A percentile compares a stretch with the other conserved stretches of the same genome.
Evolutionary conservation across 139 green algal species (phyloP).

Genomic region (Zygnema circumcarinatum): DNA sequence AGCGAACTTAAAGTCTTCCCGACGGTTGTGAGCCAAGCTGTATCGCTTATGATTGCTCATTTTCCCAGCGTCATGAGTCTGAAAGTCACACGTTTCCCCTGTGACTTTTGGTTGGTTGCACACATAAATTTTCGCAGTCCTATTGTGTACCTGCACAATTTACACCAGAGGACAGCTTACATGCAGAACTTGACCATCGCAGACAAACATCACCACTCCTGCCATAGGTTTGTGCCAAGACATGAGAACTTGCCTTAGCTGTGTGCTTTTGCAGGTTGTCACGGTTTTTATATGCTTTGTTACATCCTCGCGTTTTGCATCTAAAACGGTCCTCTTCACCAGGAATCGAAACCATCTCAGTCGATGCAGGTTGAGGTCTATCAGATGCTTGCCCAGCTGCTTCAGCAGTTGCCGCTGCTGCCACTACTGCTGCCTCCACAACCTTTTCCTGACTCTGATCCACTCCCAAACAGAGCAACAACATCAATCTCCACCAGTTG

Average conservation of each 20-base stretch:
- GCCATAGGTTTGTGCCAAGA: too few relatives aligned
- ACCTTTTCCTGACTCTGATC: background rate
- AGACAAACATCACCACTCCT: too few relatives aligned
- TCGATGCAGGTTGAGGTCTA: background rate
- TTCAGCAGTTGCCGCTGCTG: background rate
- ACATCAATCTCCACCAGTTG: background rate
- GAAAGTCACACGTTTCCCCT: background rate
- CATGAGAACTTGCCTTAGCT: conserved; percentile 12
- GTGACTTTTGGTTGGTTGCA: conserved; percentile 9
- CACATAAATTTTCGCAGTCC: conserved; percentile 13
- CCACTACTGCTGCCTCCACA: conserved; percentile 1
- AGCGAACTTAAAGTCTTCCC: conserved; percentile 25
- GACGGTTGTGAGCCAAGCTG: conserved; percentile 23
- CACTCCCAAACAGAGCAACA: conserved; percentile 1
- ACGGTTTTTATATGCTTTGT: conserved; percentile 24
- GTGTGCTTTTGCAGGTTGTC: conserved; percentile 17
- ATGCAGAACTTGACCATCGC: too few relatives aligned
- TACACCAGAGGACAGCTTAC: background rate
- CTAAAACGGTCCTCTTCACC: conserved; percentile 12
- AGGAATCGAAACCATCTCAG: background rate
- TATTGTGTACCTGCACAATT: conserved; percentile 25
- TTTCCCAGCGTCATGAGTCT: conserved; percentile 27
- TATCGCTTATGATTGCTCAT: conserved; percentile 42
- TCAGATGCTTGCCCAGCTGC: background rate
- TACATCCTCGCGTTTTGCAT: conserved; percentile 4